phyloP scores from a whole-genome alignment of 176 grass and related monocot species.

The Aegilops bicornis region DNA sequence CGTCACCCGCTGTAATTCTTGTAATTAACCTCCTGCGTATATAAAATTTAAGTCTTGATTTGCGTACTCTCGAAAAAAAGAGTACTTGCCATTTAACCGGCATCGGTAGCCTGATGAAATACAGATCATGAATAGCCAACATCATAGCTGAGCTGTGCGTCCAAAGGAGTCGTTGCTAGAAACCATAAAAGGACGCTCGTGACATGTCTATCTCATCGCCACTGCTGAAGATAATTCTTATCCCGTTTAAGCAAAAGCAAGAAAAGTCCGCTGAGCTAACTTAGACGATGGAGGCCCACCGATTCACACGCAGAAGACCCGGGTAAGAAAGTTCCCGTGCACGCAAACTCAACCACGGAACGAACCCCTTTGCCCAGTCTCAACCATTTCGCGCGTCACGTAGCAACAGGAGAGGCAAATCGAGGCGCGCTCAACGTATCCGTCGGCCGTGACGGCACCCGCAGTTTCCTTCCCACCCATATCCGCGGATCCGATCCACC shows the following conservation, averaged over 20 bases:
- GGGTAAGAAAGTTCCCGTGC: neutral
- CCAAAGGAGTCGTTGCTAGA: constrained; percentile 30
- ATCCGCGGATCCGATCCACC: too few species aligned
- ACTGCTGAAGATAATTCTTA: neutral
- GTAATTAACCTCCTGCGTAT: too few species aligned
- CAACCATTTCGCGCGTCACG: neutral
- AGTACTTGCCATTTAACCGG: too few species aligned
- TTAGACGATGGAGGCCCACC: neutral
- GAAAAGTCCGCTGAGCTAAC: neutral
- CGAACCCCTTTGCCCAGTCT: neutral
- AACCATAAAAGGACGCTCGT: neutral
- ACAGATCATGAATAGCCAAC: neutral
- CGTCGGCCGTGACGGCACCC: neutral
- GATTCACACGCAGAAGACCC: neutral
- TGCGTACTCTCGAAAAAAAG: too few species aligned
- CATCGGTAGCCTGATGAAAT: neutral
- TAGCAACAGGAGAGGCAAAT: neutral
- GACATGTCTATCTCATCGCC: neutral
- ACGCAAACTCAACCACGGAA: neutral
- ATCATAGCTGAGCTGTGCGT: neutral
- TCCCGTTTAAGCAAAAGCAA: neutral
- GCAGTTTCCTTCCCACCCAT: neutral
- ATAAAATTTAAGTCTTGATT: too few species aligned
- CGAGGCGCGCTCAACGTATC: too few species aligned
- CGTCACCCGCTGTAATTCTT: too few species aligned